Base-by-base conservation (phyloP, 208 protist species). In the Leishmania aethiopica region DNA sequence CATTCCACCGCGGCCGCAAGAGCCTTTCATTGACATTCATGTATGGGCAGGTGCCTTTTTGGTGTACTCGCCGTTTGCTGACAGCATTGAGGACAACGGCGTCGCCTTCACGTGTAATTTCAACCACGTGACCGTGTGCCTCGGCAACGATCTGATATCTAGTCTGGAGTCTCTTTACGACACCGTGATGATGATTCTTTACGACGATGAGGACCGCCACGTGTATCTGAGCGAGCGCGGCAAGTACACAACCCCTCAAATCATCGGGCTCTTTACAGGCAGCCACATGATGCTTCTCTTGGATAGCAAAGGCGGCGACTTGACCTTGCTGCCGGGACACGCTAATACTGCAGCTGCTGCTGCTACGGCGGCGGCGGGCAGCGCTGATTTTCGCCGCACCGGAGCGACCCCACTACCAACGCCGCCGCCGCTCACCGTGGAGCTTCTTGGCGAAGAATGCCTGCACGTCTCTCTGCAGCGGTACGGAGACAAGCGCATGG, bases 401-500 rank as follows among this genome's bases (percentile, higher is more conserved):
- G 35, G 37, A 4, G 35, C 28, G 51, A 42, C 4, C 25, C 42
- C 53, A 11, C 75, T 17, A 77, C 73, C 64, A 25, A 62, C 84
- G 3, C 79, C 87, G 35, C 75, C 80, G 55, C 83, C 82, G 37
- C 70, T 93, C 32, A 80, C 79, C 13, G 45, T 93, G 15, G 81
- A 86, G 69, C 80, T 89, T 19, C 59, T 66, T 3, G 85, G 86
- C 28, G 55, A 84, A 59, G 82, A 82, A 3, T 81, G 82, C 32
- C 76, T 94, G 35, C 70, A 84, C 17, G 79, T 90, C 1, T 79
- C 71, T 17, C 49, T 95, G 10, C 42, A 89, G 64, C 86, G 90
- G 37, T 95, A 86, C 73, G 10, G 81, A 62, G 91, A 95, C 84
- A 95, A 90, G 84, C 84, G 86, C 40, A 91, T 95, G 83, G 78